Evolutionary conservation across 2,329 filamentous ascomycete species (phyloP).

Genomic region (Chalaropsis ovoidea): DNA sequence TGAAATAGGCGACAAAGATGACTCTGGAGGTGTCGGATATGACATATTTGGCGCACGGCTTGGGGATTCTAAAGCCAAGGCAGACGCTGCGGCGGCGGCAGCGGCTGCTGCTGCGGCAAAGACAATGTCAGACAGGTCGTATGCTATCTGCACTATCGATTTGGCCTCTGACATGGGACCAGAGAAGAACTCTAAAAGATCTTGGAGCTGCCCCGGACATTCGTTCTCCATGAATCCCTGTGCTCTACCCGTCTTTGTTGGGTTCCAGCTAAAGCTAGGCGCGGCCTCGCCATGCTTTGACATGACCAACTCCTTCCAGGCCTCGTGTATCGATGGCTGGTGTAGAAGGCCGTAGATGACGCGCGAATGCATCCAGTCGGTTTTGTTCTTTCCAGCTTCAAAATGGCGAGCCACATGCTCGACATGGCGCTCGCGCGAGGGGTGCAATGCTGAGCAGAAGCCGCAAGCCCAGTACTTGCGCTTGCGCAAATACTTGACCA

Average conservation of each 20-base stretch:
- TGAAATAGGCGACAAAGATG: slow-evolving; percentile 29
- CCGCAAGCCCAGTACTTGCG: slow-evolving; percentile 59
- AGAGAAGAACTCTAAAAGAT: slow-evolving; percentile 55
- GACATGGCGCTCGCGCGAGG: slow-evolving; percentile 55
- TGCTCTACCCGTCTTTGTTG: slow-evolving; percentile 45
- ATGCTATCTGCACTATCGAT: slow-evolving; percentile 48
- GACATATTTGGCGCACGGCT: slow-evolving; percentile 28
- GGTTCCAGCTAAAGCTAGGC: slow-evolving; percentile 53
- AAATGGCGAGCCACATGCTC: slow-evolving; percentile 60
- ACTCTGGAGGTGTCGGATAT: slow-evolving; percentile 28
- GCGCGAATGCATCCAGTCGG: slow-evolving; percentile 59
- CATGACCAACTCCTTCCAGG: slow-evolving; percentile 49
- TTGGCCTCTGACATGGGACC: slow-evolving; percentile 47
- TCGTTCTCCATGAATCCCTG: slow-evolving; percentile 53
- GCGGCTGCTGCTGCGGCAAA: slow-evolving; percentile 29
- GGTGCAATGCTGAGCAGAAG: slow-evolving; percentile 54
- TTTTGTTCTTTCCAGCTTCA: slow-evolving; percentile 51
- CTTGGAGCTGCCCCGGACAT: slow-evolving; percentile 52
- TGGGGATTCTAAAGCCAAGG: slow-evolving; percentile 28
- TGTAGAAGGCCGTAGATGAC: slow-evolving; percentile 59
- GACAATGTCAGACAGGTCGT: slow-evolving; percentile 44
- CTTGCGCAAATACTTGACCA: slow-evolving; percentile 53
- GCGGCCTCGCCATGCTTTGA: slow-evolving; percentile 47
- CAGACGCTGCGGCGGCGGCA: not conserved
- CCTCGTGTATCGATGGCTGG: slow-evolving; percentile 50